Base-by-base conservation (phyloP, 257 asterid genomes). In the Solanum peruvianum region DNA sequence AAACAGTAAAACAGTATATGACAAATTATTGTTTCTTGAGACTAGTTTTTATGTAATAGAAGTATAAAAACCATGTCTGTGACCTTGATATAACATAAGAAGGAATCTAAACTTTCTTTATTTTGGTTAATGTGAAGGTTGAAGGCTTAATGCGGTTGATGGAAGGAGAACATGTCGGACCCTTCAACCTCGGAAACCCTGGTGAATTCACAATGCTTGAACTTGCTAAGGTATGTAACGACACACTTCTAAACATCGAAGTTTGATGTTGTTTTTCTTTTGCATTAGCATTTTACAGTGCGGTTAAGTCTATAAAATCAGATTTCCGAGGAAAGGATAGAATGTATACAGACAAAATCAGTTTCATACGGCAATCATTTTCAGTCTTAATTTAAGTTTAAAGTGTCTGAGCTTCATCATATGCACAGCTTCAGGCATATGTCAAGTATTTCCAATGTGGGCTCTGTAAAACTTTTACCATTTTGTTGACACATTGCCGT, bases 161-260 rank as follows among this genome's bases (percentile, higher is more conserved):
- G 99, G 99, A 96, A 93, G 98, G 99, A 87, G 99, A 96, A 90
- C 98, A 96, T 69, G 98, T 96, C 16, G 99, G 99, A 20, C 99
- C 99, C 67, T 96, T 96, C 94, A 96, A 96, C 90, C 96, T 96
- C 42, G 99, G 99, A 11, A 96, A 96, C 89, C 99, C 99, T 0
- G 99, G 98, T 42, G 98, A 96, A 94, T 96, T 96, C 81, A 96
- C 99, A 87, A 96, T 96, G 99, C 98, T 96, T 39, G 98, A 96
- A 89, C 98, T 96, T 87, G 99, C 99, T 88, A 91, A 96, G 98
- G 99, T 96, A 93, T 25, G 78, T 62, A 21, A 52, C 9, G 47
- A 29, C 1, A 15, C 70, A 49, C 15, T 39, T 39, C 13, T 73
- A 2, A 23, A 73, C 52, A 21, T 49, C 69, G 31, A 81, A 6